These are phyloP conservation scores for Stenogyne calaminthoides DNA, from an alignment of 305 asterid species.

Conservation along the genomic window DNA sequence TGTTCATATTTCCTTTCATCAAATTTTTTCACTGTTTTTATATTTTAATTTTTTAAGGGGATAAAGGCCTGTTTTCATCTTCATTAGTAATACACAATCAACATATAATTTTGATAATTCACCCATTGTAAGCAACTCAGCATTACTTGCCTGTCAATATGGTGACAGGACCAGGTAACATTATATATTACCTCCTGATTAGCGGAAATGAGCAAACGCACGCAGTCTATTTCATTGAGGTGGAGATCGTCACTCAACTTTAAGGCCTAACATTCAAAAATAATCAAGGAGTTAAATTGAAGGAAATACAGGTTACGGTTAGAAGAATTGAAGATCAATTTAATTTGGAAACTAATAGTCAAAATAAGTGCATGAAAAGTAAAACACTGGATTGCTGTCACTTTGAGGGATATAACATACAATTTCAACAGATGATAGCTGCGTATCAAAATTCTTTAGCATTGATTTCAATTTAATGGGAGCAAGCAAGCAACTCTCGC, in stretches of 20 bases:
- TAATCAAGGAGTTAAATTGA: conserved; percentile 24
- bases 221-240: conserved; percentile 92
- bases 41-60: background rate
- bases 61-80: conserved; percentile 9
- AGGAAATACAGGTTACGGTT: conserved; percentile 4
- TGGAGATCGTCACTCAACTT: conserved; percentile 95
- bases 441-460: conserved; percentile 15
- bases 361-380: background rate
- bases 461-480: conserved; percentile 3
- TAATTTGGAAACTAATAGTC: background rate
- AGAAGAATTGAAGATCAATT: conserved; percentile 15
- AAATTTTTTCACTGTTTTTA: background rate
- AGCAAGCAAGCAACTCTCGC: conserved; percentile 12
- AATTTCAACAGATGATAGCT: conserved; percentile 16
- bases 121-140: conserved; percentile 1
- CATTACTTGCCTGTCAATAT: conserved; percentile 6
- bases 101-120: background rate
- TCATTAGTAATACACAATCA: background rate
- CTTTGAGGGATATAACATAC: background rate
- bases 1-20: background rate
- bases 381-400: background rate
- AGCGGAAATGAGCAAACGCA: conserved; percentile 77
- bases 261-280: conserved; percentile 57
- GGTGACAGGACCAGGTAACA: conserved; percentile 13
- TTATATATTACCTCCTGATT: conserved; percentile 82